Base-by-base conservation (phyloP, 2,329 filamentous ascomycete species). In the Xylariales sp. region DNA sequence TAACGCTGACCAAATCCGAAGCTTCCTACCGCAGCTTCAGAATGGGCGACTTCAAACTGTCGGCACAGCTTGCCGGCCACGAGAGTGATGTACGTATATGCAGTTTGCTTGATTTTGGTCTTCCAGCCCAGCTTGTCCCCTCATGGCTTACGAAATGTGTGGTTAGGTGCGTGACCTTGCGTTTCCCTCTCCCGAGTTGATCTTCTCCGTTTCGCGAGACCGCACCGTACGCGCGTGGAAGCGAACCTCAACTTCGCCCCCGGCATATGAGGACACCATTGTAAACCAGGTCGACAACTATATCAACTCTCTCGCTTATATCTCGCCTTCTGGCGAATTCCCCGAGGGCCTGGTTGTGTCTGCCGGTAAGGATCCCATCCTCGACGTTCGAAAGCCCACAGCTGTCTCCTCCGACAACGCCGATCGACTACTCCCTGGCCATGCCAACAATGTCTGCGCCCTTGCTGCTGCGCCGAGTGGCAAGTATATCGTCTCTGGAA, bases 31-130 rank as follows among this genome's bases (percentile, higher is more conserved):
- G 35, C 32, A 24, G 27, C 27, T 31, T 15, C 35, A 38, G 48
- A 52, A 90, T 91, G 85, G 70, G 75, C 63, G 83, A 89, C 60
- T 97, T 88, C 75, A 95, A 91, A 76, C 81, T 98, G 56, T 95
- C 93, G 45, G 89, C 91, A 51, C 85, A 88, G 57, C 76, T 98
- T 49, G 70, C 81, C 51, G 91, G 88, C 56, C 93, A 98, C 62
- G 85, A 93, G 62, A 85, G 93, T 61, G 93, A 98, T 79, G 93
- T 96, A 74, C 65, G 82, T 52, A 28, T 27, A 17, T 37, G 7
- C 23, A 30, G 14, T 30, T 15, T 15, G 10, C 7, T 15, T 10
- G n/a, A n/a, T n/a, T n/a, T n/a, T n/a, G n/a, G n/a, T n/a, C n/a
- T n/a, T n/a, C n/a, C n/a, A n/a, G n/a, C n/a, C n/a, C n/a, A n/a